phyloP scores from a whole-genome alignment of 108 stramenopile species.

The Cylindrotheca fusiformis region DNA sequence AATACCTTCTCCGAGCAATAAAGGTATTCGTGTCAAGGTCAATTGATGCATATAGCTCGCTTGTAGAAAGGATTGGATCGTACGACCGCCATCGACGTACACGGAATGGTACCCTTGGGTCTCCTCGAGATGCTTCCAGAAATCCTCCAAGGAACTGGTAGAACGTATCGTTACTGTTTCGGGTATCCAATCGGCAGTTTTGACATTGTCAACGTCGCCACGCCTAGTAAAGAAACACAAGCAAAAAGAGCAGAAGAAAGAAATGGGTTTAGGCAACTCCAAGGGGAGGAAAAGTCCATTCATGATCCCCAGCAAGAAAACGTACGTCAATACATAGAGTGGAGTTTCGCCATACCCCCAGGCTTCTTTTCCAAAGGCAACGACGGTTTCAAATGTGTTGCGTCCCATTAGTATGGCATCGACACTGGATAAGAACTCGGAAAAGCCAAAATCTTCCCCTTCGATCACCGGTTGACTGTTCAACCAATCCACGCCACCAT shows the following conservation, averaged over 20 bases:
- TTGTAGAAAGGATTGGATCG: constrained; percentile 40
- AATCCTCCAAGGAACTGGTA: constrained; percentile 14
- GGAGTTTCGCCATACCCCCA: constrained; percentile 43
- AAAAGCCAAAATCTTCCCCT: constrained; percentile 48
- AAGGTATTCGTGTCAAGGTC: constrained; percentile 41
- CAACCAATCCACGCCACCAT: constrained; percentile 43
- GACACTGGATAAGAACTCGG: constrained; percentile 35
- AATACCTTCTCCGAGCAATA: constrained; percentile 48
- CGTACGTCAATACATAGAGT: constrained; percentile 40
- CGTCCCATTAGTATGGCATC: constrained; percentile 57
- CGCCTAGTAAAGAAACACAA: too few relatives aligned
- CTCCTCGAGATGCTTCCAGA: constrained; percentile 23
- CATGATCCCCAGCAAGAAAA: too few relatives aligned
- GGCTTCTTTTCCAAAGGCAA: constrained; percentile 39
- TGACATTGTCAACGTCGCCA: constrained; percentile 14
- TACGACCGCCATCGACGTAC: constrained; percentile 44
- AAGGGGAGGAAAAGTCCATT: too few relatives aligned
- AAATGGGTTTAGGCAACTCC: too few relatives aligned
- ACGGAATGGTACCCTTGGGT: constrained; percentile 22
- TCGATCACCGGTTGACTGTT: constrained; percentile 27
- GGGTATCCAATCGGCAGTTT: constrained; percentile 24
- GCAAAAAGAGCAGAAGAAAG: too few relatives aligned
- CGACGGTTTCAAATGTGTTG: constrained; percentile 51
- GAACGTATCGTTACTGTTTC: constrained; percentile 11
- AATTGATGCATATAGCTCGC: constrained; percentile 32